phyloP scores from a whole-genome alignment of 2,329 filamentous ascomycete species.

The Talaromyces sp. region DNA sequence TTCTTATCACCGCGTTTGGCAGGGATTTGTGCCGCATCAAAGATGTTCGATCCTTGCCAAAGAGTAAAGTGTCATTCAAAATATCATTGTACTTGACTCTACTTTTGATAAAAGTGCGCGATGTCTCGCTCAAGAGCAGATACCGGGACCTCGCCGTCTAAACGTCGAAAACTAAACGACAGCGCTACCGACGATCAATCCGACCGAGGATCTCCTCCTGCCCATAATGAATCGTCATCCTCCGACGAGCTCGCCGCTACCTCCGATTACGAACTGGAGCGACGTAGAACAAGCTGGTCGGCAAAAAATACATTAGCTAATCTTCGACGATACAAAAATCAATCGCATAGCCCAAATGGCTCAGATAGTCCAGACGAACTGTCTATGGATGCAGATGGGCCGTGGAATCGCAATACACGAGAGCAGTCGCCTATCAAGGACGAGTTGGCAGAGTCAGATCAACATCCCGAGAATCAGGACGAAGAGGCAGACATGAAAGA shows the following conservation, averaged over 20 bases:
- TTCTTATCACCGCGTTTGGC: slow-evolving; percentile 16
- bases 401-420: slow-evolving; percentile 25
- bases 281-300: slow-evolving; percentile 31
- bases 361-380: slow-evolving; percentile 45
- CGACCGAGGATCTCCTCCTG: slow-evolving; percentile 19
- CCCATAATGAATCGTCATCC: slow-evolving; percentile 26
- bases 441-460: slow-evolving; percentile 7
- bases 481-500: slow-evolving; percentile 13
- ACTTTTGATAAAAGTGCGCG: neutral
- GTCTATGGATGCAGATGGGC: slow-evolving; percentile 33
- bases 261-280: slow-evolving; percentile 32
- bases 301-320: slow-evolving; percentile 28
- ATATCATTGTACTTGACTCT: neutral
- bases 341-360: slow-evolving; percentile 25
- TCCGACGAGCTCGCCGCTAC: slow-evolving; percentile 37
- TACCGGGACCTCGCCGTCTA: slow-evolving; percentile 23
- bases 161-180: slow-evolving; percentile 30
- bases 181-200: slow-evolving; percentile 13
- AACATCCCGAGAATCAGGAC: slow-evolving; percentile 17
- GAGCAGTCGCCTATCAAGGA: slow-evolving; percentile 13
- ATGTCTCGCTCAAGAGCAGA: slow-evolving; percentile 16
- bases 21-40: slow-evolving; percentile 9
- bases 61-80: neutral
- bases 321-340: slow-evolving; percentile 23
- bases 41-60: neutral